Evolutionary conservation across 2,329 filamentous ascomycete genomes (phyloP).

Genomic region (Colletotrichum sp.): DNA sequence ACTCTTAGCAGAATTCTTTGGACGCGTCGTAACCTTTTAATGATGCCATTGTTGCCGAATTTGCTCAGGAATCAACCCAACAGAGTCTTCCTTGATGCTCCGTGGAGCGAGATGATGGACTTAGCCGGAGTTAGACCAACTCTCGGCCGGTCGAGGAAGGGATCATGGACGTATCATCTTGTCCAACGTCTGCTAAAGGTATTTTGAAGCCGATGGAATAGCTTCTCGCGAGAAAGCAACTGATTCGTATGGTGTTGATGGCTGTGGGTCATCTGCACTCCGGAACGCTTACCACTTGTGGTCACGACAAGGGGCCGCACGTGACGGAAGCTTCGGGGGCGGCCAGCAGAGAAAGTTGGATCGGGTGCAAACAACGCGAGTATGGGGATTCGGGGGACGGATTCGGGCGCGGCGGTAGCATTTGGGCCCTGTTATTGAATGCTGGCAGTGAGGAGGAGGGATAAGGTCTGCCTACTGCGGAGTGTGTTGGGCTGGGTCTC

Average conservation of each 20-base stretch:
- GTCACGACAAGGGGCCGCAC: neutral
- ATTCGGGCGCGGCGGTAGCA: fast-evolving
- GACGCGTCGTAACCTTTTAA: neutral
- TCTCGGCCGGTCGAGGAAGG: neutral
- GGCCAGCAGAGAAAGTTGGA: neutral
- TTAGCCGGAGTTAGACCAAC: neutral
- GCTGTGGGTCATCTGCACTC: neutral
- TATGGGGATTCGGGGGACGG: neutral
- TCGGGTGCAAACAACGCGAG: neutral
- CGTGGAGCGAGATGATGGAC: neutral
- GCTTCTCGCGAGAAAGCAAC: neutral
- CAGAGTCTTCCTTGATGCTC: neutral
- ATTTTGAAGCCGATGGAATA: neutral
- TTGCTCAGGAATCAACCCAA: neutral
- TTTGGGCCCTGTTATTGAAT: neutral
- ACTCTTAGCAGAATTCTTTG: neutral
- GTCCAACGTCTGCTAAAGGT: neutral
- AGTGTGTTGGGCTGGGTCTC: neutral
- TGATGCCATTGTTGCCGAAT: neutral
- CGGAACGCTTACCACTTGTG: neutral
- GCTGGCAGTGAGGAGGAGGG: neutral
- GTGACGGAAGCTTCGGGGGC: neutral
- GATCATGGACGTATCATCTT: neutral
- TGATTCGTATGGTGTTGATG: neutral
- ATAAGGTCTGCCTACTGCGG: neutral